Evolutionary conservation across 495 filamentous ascomycete genomes (phyloP).

Genomic region (Podospora australis): DNA sequence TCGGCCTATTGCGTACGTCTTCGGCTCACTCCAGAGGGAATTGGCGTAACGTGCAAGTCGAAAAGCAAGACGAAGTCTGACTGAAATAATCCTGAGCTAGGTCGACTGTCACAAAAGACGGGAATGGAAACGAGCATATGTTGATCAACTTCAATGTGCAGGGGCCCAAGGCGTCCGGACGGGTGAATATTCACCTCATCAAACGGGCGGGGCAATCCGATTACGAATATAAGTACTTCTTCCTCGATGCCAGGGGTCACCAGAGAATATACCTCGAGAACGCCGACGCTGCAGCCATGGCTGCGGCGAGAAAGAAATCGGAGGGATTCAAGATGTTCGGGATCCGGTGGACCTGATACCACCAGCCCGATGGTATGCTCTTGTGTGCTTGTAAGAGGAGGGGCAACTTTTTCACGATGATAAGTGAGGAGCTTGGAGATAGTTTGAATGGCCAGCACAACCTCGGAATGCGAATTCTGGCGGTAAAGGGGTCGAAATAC

Average conservation of each 20-base stretch:
- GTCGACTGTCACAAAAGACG: constrained; percentile 61
- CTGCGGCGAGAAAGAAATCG: constrained; percentile 30
- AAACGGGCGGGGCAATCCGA: constrained; percentile 53
- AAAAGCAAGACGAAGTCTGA: constrained; percentile 8
- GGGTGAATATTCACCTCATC: constrained; percentile 70
- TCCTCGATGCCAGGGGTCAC: constrained; percentile 64
- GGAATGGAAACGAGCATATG: constrained; percentile 71
- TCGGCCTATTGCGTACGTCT: constrained; percentile 71
- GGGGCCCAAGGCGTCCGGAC: constrained; percentile 68
- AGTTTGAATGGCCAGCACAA: too few relatives aligned
- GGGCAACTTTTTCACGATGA: too few relatives aligned
- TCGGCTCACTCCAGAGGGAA: background rate
- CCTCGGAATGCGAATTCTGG: too few relatives aligned
- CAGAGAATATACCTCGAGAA: constrained; percentile 58
- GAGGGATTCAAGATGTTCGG: constrained; percentile 52
- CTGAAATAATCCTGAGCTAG: constrained; percentile 28
- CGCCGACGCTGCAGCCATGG: constrained; percentile 33
- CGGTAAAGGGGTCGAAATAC: too few relatives aligned
- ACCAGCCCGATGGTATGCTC: background rate
- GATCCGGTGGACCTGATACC: constrained; percentile 54
- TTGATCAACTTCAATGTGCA: constrained; percentile 85
- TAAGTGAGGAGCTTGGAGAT: too few relatives aligned
- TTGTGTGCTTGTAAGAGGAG: background rate
- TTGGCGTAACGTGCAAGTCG: background rate
- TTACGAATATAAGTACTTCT: constrained; percentile 75